Base-by-base conservation (phyloP, 2,329 filamentous ascomycete genomes). In the Diaporthe citriasiana region DNA sequence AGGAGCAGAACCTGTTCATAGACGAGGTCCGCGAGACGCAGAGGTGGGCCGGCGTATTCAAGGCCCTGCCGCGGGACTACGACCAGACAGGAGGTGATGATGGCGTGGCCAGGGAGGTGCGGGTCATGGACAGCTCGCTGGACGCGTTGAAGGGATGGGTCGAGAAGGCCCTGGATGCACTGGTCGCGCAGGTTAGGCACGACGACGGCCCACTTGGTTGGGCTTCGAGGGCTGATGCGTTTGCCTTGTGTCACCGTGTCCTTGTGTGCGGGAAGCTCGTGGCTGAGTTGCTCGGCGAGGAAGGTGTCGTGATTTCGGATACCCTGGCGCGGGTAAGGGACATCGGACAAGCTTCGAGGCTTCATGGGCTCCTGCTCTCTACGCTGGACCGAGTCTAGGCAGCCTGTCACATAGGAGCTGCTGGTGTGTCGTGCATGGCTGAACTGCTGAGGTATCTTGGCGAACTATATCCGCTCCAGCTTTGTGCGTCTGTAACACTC, bases 1-100 rank as follows among this genome's bases (percentile, higher is more conserved):
- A 99, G 83, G 95, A 97, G 81, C 95, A 97, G 81, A 99, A 99
- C 80, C 87, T 98, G n/a, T 98, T 94, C 82, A 86, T 96, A 66
- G 96, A 98, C 81, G 92, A 95, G 77, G 90, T 94, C 8, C 87
- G 91, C 63, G 95, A 98, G 81, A 87, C 91, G 4, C 84, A 87
- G 25, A 81, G 91, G n/a, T 98, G 95, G 95, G 83, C 87, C 0
- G 82, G 81, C 22, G 84, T 90, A 3, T 83, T 93, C 40, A 73
- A 78, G 25, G 59, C 73, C 51, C 38, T 83, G 78, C 70, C 55
- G 13, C 51, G 38, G 38, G 35, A 63, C 45, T 33, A 71, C 7
- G 80, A 77, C 76, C 71, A 76, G 4, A 71, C 63, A 3, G 72
- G 78, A 1, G 80, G 79, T 12, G 71, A 72, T 1, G 78, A n/a